Conservation (phyloP, 306 rosid species). For the Castanospermum australe region DNA sequence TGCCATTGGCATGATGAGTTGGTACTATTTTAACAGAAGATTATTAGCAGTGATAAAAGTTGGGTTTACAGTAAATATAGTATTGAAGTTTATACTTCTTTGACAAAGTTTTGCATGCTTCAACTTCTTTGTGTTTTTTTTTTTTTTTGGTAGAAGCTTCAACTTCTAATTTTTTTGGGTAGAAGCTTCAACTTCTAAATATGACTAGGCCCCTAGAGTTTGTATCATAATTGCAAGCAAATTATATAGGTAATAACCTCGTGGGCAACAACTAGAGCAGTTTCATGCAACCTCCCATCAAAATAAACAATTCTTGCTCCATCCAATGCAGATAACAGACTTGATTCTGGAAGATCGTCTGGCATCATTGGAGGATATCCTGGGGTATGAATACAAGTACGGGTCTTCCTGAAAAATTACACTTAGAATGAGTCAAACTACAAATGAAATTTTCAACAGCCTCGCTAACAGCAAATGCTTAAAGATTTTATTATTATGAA, state of each 20-base stretch:
- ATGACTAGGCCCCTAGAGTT: background rate
- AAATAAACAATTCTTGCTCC: conserved; percentile 76
- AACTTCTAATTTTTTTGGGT: background rate
- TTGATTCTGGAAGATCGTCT: conserved; percentile 61
- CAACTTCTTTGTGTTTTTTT: background rate
- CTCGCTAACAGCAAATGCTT: background rate
- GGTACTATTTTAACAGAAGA: background rate
- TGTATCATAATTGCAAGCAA: conserved; percentile 19
- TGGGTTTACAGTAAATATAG: background rate
- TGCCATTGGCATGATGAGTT: background rate
- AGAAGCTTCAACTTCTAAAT: conserved; percentile 4
- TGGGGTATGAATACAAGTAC: conserved; percentile 89
- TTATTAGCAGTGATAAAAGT: background rate
- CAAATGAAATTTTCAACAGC: conserved; percentile 8
- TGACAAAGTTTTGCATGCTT: conserved; percentile 14
- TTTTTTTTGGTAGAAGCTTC: background rate
- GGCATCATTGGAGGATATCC: conserved; percentile 93
- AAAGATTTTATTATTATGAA: background rate
- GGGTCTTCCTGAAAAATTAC: conserved; percentile 72
- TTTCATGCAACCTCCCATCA: conserved; percentile 77
- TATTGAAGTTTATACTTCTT: conserved; percentile 1
- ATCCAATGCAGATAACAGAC: conserved; percentile 68
- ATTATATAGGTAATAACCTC: conserved; percentile 63
- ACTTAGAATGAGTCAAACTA: conserved; percentile 25
- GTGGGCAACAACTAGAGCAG: conserved; percentile 80